phyloP scores from a whole-genome alignment of 352 stramenopile genomes.

The Elongisporangium undulatum region DNA sequence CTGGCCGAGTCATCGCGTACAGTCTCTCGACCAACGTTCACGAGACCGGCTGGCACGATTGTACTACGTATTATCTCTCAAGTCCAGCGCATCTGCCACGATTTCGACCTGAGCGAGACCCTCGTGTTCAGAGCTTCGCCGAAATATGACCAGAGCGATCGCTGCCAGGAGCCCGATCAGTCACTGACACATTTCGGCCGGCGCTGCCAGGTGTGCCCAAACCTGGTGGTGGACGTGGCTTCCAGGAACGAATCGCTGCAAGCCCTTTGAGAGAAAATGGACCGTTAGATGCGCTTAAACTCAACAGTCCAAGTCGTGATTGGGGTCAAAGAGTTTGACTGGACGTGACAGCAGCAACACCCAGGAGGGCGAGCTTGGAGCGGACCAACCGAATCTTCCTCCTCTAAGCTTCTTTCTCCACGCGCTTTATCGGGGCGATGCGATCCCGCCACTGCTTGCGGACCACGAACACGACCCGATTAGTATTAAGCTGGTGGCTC shows the following conservation, averaged over 20 bases:
- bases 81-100: background rate
- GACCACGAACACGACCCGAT: too few species aligned
- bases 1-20: background rate
- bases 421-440: too few species aligned
- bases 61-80: background rate
- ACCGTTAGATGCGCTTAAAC: background rate
- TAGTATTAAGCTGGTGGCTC: too few species aligned
- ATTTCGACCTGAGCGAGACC: background rate
- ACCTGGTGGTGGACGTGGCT: background rate
- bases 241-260: background rate
- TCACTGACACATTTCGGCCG: background rate
- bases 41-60: background rate
- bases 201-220: background rate
- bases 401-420: too few species aligned
- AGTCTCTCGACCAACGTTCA: background rate
- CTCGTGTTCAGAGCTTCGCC: background rate
- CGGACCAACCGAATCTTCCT: too few species aligned
- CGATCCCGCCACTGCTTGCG: too few species aligned
- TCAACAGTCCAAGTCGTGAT: background rate
- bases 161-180: background rate
- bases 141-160: background rate
- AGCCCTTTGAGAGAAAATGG: background rate
- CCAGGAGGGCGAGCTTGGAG: background rate
- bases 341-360: background rate
- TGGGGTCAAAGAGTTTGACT: background rate